Conservation (phyloP, 768 basidiomycete genomes). For the Russula vinacea region DNA sequence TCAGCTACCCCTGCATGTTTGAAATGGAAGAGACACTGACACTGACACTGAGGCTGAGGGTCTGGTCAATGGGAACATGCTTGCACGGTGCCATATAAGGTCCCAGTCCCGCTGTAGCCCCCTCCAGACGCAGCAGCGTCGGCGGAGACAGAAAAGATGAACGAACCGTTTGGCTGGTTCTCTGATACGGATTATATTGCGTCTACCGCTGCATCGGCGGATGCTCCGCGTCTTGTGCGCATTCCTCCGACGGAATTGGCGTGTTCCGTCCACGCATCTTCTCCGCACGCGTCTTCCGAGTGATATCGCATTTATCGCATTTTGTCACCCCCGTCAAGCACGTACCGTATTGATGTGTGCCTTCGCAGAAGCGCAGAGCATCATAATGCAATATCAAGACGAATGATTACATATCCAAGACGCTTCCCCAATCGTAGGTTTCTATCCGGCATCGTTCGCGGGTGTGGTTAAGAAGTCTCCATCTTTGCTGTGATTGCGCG, state of each 20-base stretch:
- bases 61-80: neutral
- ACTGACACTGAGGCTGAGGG: neutral
- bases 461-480: neutral
- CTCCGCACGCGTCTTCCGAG: neutral
- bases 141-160: neutral
- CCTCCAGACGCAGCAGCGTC: neutral
- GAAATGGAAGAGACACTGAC: neutral
- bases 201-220: neutral
- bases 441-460: neutral
- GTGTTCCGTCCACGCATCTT: neutral
- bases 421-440: neutral
- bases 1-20: neutral
- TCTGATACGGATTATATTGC: neutral
- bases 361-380: neutral
- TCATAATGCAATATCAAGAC: neutral
- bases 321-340: neutral
- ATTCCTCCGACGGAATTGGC: neutral
- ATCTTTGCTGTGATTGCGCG: neutral
- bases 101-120: neutral
- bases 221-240: neutral
- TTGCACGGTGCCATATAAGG: neutral
- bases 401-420: neutral
- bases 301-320: too few species aligned
- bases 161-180: neutral
- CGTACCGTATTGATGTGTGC: neutral